Evolutionary conservation across 371 early-diverging fungal genomes (phyloP).

Genomic region (Capillidium rhysosporum): DNA sequence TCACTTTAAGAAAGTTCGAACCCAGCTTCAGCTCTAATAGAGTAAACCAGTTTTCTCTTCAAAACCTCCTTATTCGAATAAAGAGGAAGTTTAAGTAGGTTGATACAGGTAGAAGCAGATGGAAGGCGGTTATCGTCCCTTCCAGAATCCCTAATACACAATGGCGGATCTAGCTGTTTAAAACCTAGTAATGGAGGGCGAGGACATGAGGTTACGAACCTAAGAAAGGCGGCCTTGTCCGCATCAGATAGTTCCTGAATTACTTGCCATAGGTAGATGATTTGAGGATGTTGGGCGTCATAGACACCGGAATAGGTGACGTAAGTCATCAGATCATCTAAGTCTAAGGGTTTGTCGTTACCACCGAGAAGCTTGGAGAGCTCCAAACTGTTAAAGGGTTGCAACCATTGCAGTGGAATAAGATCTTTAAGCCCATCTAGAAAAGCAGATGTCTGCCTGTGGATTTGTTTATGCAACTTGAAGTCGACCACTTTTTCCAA

Average conservation of each 20-base stretch:
- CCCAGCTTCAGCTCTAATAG: constrained; percentile 75
- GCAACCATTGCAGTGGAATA: constrained; percentile 48
- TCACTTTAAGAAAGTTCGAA: constrained; percentile 55
- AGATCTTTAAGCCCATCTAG: constrained; percentile 60
- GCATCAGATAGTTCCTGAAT: constrained; percentile 37
- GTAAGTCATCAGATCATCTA: constrained; percentile 50
- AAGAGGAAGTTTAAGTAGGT: constrained; percentile 75
- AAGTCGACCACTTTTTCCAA: constrained; percentile 65
- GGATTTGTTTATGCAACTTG: constrained; percentile 55
- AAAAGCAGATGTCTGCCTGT: constrained; percentile 67
- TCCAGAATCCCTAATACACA: constrained; percentile 55
- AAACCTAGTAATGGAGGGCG: constrained; percentile 86
- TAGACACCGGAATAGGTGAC: constrained; percentile 71
- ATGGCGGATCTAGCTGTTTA: constrained; percentile 49
- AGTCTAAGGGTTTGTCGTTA: constrained; percentile 45
- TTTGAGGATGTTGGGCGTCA: constrained; percentile 35
- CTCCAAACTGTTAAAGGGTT: constrained; percentile 70
- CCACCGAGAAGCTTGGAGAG: constrained; percentile 81
- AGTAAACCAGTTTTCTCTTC: constrained; percentile 60
- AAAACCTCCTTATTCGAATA: constrained; percentile 35
- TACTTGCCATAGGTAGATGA: constrained; percentile 67
- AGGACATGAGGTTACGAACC: constrained; percentile 82
- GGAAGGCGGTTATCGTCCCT: constrained; percentile 36
- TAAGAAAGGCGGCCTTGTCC: constrained; percentile 48
- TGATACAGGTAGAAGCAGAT: constrained; percentile 85